Evolutionary conservation across 345 rosid genomes (phyloP), one percentile per base, ranked within the genome.

Genomic region (Eucalyptus pumila): DNA sequence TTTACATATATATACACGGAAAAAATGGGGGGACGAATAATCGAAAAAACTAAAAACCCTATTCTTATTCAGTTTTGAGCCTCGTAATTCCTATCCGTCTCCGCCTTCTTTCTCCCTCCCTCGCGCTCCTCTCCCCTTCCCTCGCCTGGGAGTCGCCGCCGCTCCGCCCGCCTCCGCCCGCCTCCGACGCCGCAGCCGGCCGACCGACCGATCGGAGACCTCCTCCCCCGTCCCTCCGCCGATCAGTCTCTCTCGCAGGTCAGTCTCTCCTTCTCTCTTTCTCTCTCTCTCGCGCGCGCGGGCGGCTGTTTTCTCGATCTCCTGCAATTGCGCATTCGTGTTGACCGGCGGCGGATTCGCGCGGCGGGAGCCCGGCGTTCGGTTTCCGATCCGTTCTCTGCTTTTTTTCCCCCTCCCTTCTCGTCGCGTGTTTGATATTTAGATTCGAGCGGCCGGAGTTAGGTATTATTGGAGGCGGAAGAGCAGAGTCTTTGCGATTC

Each of bases 61-160:
- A 92, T 92, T 88, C 90, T 89, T 83, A 88, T 93, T 94, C 91
- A 90, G 93, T 93, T 92, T 93, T 93, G 88, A 90, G 90, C 96
- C 95, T 93, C 94, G 93, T 89, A 89, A 91, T 86, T 88, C 92
- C 92, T 88, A 54, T 91, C 93, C 89, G 65, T 27, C 47, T 86
- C 27, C 48, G 87, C 88, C 17, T 86, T 89, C 76, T 89, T 40
- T 89, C 90, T 86, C 86, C 72, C 83, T 47, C 89, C 87, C 89
- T 37, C 60, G 27, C 58, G 86, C 49, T 48, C 45, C 42, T 69
- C 87, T 67, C 3, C 89, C 72, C 14, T 37, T 69, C 37, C 40
- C 42, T 52, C 26, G 58, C 19, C 42, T 2, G 45, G 37, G 89
- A 52, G 40, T 88, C 87, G 30, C 65, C 81, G 0, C 85, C 81